Conservation (phyloP, 371 early-diverging fungal genomes). For the Mortierella sp. region DNA sequence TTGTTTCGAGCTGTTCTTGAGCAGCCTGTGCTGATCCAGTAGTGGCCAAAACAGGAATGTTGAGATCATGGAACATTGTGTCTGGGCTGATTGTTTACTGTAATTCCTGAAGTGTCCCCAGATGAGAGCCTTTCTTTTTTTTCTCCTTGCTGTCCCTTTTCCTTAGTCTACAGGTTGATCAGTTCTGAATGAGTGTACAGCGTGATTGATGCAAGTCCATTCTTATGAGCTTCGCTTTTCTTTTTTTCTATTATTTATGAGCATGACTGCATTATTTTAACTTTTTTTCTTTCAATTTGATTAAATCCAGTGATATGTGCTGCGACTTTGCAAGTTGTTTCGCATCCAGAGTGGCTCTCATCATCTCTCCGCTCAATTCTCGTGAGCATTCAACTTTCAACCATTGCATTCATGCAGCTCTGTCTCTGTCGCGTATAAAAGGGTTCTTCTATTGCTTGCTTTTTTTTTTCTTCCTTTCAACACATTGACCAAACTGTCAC, state of each 20-base stretch:
- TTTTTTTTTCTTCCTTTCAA: slow-evolving; percentile 1
- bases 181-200: not conserved
- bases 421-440: slow-evolving; percentile 3
- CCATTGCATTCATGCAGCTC: not conserved
- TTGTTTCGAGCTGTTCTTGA: slow-evolving; percentile 53
- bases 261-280: not conserved
- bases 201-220: slow-evolving; percentile 1
- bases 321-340: slow-evolving; percentile 18
- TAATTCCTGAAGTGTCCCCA: not conserved
- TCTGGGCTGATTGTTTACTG: not conserved
- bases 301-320: slow-evolving; percentile 22
- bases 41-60: slow-evolving; percentile 37
- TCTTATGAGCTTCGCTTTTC: slow-evolving; percentile 8
- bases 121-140: not conserved
- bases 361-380: not conserved
- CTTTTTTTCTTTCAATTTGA: too few species aligned
- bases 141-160: not conserved
- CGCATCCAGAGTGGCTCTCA: slow-evolving; percentile 8
- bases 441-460: slow-evolving; percentile 1
- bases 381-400: not conserved
- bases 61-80: slow-evolving; percentile 55
- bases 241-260: slow-evolving; percentile 1
- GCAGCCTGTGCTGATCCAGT: slow-evolving; percentile 44
- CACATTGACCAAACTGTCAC: not conserved
- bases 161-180: not conserved